Percentiles rank a stretch among this genome's conserved stretches.
Conservation (phyloP, 78 protist genomes). For the Anaeramoeba flamelloides region DNA sequence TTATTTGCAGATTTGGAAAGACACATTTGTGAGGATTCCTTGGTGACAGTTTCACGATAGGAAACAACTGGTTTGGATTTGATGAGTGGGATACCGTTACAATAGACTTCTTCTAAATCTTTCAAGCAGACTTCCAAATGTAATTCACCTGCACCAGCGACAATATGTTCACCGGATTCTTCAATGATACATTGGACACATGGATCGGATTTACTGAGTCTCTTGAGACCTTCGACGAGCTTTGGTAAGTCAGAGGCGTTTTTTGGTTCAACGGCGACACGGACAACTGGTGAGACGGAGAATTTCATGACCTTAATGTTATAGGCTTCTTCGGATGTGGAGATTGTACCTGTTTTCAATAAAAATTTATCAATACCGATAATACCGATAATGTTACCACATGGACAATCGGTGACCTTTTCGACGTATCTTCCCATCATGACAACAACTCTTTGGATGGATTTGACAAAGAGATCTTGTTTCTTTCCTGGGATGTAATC, state of each 20-base stretch:
- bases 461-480: conserved; percentile 77
- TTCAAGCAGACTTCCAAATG: conserved; percentile 93
- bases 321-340: conserved; percentile 69
- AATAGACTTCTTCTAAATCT: conserved; percentile 83
- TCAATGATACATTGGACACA: conserved; percentile 60
- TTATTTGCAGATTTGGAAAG: conserved; percentile 97
- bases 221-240: conserved; percentile 95
- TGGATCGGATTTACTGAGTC: conserved; percentile 87
- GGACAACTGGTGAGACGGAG: conserved; percentile 52
- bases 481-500: conserved; percentile 88
- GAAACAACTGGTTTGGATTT: conserved; percentile 94
- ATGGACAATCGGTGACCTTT: conserved; percentile 69
- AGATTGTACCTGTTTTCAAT: conserved; percentile 91
- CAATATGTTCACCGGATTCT: conserved; percentile 95
- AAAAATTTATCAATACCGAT: conserved; percentile 94
- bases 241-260: conserved; percentile 84
- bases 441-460: conserved; percentile 91
- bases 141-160: conserved; percentile 98
- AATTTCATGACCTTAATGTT: conserved; percentile 44
- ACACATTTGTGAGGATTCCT: conserved; percentile 33
- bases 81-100: conserved; percentile 48
- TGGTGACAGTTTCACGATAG: conserved; percentile 80
- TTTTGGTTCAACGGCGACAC: conserved; percentile 63
- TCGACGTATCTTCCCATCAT: conserved; percentile 95
- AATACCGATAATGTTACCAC: conserved; percentile 89